Conservation (phyloP, 140 eudicot species). For the Anethum foeniculum region DNA sequence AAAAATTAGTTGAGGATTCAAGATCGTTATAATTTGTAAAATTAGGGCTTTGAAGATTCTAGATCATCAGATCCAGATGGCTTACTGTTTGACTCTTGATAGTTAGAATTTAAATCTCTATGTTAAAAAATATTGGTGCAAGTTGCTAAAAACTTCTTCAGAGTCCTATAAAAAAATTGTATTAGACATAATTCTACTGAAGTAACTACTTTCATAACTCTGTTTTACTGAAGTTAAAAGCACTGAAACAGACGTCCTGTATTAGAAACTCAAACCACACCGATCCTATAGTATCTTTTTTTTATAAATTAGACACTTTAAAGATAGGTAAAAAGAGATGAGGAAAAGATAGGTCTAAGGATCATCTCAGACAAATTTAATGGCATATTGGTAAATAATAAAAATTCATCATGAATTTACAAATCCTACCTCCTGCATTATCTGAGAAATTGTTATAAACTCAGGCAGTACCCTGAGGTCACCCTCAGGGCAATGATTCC, state of each 20-base stretch:
- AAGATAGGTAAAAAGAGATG: too few species aligned
- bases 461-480: too few species aligned
- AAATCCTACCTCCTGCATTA: background rate
- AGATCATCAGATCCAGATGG: background rate
- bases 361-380: too few species aligned
- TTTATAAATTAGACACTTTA: background rate
- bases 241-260: background rate
- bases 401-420: too few species aligned
- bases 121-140: background rate
- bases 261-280: background rate
- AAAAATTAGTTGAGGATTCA: background rate
- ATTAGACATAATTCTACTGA: background rate
- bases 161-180: background rate
- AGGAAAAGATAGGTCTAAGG: too few species aligned
- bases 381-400: too few species aligned
- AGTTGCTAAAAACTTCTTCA: background rate
- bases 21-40: background rate
- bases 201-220: background rate
- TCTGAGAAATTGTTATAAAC: background rate
- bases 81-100: background rate
- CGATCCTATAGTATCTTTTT: background rate
- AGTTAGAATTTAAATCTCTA: background rate
- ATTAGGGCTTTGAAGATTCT: background rate
- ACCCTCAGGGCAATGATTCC: too few species aligned
- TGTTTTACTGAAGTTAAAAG: background rate